Conservation (phyloP, 2,329 filamentous ascomycete species). For the Aspergillus melleus region DNA sequence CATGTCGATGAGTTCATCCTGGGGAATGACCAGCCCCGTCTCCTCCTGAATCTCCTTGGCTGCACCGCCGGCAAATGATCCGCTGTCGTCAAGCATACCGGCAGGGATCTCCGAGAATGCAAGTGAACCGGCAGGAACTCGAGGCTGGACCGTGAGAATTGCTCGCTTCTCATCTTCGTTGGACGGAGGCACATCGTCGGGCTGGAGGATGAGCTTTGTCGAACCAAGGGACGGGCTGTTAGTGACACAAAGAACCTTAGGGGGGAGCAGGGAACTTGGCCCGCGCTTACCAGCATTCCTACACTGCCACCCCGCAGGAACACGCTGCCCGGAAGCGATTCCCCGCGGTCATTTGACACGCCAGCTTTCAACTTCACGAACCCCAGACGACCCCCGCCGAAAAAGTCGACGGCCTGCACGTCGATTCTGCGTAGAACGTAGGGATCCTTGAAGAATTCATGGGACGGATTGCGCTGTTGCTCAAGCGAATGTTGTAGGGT, state of each 20-base stretch:
- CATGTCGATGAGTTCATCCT: slow-evolving; percentile 55
- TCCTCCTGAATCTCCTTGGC: slow-evolving; percentile 60
- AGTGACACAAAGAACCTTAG: background rate
- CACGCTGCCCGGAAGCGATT: slow-evolving; percentile 56
- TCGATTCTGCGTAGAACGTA: slow-evolving; percentile 55
- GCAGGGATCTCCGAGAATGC: slow-evolving; percentile 59
- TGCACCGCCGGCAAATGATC: slow-evolving; percentile 55
- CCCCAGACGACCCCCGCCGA: slow-evolving; percentile 50
- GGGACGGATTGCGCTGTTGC: slow-evolving; percentile 45
- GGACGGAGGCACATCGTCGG: slow-evolving; percentile 46
- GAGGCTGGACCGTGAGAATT: slow-evolving; percentile 58
- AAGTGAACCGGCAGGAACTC: slow-evolving; percentile 57
- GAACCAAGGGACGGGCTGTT: background rate
- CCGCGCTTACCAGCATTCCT: slow-evolving; percentile 51
- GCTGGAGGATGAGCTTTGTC: slow-evolving; percentile 54
- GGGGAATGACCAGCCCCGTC: slow-evolving; percentile 52
- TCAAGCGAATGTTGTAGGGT: slow-evolving; percentile 51
- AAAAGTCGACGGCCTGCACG: slow-evolving; percentile 57
- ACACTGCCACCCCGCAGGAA: slow-evolving; percentile 61
- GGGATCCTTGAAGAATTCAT: slow-evolving; percentile 54
- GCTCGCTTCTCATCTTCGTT: slow-evolving; percentile 49
- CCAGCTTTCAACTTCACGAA: slow-evolving; percentile 58
- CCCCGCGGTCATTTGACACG: slow-evolving; percentile 53
- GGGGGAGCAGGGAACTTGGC: background rate
- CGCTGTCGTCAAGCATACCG: slow-evolving; percentile 60